Percentiles rank a stretch among this genome's conserved stretches.
Conservation (phyloP, 495 filamentous ascomycete genomes). For the Penicillium coffeae region DNA sequence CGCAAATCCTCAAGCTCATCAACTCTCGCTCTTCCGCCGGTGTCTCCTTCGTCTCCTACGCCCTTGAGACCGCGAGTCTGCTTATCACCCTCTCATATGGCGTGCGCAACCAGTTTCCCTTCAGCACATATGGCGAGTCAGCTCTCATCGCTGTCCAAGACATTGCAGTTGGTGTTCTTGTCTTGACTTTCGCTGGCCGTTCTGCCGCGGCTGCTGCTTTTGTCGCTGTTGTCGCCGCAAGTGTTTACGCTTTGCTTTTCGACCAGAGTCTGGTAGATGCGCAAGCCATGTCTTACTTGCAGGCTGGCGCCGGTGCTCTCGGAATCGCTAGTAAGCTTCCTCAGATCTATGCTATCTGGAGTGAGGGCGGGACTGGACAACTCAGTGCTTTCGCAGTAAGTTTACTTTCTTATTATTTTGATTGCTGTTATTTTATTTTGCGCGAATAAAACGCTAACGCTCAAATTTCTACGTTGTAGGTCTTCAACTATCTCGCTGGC, state of each 20-base stretch:
- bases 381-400: slow-evolving; percentile 88
- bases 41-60: slow-evolving; percentile 82
- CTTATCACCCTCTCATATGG: slow-evolving; percentile 89
- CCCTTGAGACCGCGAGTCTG: slow-evolving; percentile 82
- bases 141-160: slow-evolving; percentile 89
- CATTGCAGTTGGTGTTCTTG: slow-evolving; percentile 76
- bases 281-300: slow-evolving; percentile 67
- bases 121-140: slow-evolving; percentile 94
- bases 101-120: slow-evolving; percentile 82
- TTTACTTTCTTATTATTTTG: not conserved
- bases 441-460: slow-evolving; percentile 16
- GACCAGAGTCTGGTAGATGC: slow-evolving; percentile 62
- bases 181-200: slow-evolving; percentile 73
- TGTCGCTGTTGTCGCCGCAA: slow-evolving; percentile 66
- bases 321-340: slow-evolving; percentile 86
- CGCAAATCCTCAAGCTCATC: slow-evolving; percentile 89
- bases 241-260: slow-evolving; percentile 64
- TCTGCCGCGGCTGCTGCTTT: slow-evolving; percentile 62
- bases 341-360: slow-evolving; percentile 82
- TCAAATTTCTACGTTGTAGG: slow-evolving; percentile 47
- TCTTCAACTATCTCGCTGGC: slow-evolving; percentile 94
- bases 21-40: slow-evolving; percentile 73
- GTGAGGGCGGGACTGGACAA: slow-evolving; percentile 85
- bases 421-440: no score
- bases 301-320: slow-evolving; percentile 79